These are phyloP conservation scores for Raffaelea albimanens DNA, from an alignment of 2,329 filamentous ascomycete genomes.

Conservation along the genomic window DNA sequence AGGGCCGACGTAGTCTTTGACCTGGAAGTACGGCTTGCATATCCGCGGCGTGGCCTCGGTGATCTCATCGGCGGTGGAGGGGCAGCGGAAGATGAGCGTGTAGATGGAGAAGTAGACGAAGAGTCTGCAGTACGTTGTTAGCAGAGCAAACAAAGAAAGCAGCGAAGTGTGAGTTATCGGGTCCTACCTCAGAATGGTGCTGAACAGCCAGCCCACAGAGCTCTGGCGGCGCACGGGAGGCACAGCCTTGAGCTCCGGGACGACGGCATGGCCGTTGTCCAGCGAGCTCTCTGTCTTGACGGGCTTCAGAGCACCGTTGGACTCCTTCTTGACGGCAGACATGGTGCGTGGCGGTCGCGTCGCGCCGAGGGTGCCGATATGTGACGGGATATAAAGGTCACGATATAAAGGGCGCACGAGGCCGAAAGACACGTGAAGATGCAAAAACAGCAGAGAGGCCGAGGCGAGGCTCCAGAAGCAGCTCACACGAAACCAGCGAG, in stretches of 20 bases:
- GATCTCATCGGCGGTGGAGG: slow-evolving; percentile 57
- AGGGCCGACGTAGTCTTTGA: slow-evolving; percentile 56
- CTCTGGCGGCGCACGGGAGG: not conserved
- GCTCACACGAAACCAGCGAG: no score
- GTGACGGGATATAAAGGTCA: no score
- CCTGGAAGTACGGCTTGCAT: slow-evolving; percentile 72
- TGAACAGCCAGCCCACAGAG: not conserved
- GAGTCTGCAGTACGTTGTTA: slow-evolving; percentile 42
- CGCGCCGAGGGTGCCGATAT: no score
- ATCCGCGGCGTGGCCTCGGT: slow-evolving; percentile 62
- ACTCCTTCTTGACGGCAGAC: no score
- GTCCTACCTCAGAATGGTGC: not conserved
- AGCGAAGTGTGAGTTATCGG: no score
- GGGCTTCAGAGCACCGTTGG: not conserved
- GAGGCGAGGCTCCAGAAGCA: no score
- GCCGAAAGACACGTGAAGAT: no score
- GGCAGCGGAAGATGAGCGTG: slow-evolving; percentile 75
- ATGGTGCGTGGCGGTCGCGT: no score
- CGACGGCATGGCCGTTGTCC: slow-evolving; percentile 27
- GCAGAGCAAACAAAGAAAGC: no score
- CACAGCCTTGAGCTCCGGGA: slow-evolving; percentile 20
- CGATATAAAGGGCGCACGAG: no score
- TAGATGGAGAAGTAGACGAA: slow-evolving; percentile 79
- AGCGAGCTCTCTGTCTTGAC: not conserved
- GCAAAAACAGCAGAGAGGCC: no score